Evolutionary conservation across 306 rosid genomes (phyloP), one percentile per base, ranked within the genome.

Genomic region (Calophaca sinica): DNA sequence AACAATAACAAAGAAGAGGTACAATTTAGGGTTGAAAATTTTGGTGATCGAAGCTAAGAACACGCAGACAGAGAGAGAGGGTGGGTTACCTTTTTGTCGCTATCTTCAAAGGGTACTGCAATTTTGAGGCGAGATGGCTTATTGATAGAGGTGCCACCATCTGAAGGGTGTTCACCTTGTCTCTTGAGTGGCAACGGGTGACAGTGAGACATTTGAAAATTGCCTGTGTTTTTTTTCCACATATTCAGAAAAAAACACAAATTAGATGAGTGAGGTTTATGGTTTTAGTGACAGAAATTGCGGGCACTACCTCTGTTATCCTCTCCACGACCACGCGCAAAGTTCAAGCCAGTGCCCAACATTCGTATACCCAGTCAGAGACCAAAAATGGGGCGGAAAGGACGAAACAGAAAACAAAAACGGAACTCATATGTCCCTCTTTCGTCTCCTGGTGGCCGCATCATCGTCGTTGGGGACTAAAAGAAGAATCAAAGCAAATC

Each of bases 61-160:
- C 46, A 15, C 14, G 3, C 2, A 14, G 38, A 9, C n/a, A 2
- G 20, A 64, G 29, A 57, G 8, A 26, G 11, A 32, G 3, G 3
- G 36, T 59, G 15, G 65, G 11, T 31, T 55, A 89, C 97, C 93
- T 85, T 90, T 62, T 82, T 90, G 82, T 90, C 93, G 41, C 59
- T 44, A 61, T 88, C 97, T 12, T 89, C 99, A n/a, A 88, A 59
- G 46, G 98, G 74, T 51, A 81, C 53, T 11, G 90, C 74, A 39
- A 82, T 85, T 85, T 82, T 87, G 66, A 88, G 88, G 11, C 93
- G 94, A 73, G 89, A 87, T 4, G 84, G 85, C 41, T 83, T 82
- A 14, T 84, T 70, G 12, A 84, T 87, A 67, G 97, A 82, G 73
- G 83, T 79, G 26, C 83, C 94, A 55, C 87, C 97, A 69, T 89